A percentile compares a stretch with the other conserved stretches of the same genome.
phyloP scores from a whole-genome alignment of 2,329 filamentous ascomycete genomes.

The Fusarium sp. region DNA sequence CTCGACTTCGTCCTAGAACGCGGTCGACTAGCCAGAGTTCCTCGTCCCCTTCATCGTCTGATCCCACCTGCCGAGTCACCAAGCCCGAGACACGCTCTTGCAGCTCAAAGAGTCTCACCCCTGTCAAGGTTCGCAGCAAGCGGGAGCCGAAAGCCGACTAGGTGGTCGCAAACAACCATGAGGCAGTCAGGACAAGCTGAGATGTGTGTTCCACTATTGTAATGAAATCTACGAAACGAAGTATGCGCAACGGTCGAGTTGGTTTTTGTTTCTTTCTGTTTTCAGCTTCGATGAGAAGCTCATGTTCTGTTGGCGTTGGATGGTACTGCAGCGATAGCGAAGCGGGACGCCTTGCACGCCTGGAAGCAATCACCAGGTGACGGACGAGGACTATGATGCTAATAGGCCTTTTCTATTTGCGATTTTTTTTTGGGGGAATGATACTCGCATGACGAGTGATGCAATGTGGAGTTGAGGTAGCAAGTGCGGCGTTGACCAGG shows the following conservation, averaged over 20 bases:
- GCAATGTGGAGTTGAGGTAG: constrained; percentile 22
- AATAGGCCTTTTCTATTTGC: constrained; percentile 4
- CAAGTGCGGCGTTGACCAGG: constrained; percentile 36
- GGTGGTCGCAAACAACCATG: neutral
- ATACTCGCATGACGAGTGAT: constrained; percentile 14
- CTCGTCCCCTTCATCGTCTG: constrained; percentile 1
- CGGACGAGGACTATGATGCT: constrained; percentile 2
- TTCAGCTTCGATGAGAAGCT: constrained; percentile 8
- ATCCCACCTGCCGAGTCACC: neutral
- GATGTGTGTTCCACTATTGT: constrained; percentile 27
- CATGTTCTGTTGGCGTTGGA: constrained; percentile 39
- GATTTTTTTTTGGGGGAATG: neutral
- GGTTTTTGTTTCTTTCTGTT: constrained; percentile 6
- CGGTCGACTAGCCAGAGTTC: neutral
- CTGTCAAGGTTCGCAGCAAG: constrained; percentile 31
- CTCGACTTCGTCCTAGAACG: constrained; percentile 3
- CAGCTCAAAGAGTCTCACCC: constrained; percentile 8
- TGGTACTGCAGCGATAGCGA: constrained; percentile 21
- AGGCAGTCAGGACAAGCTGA: constrained; percentile 14
- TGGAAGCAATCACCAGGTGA: constrained; percentile 14
- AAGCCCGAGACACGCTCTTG: constrained; percentile 17
- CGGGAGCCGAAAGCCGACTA: constrained; percentile 4
- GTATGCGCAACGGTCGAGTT: constrained; percentile 28
- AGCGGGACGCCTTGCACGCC: constrained; percentile 25
- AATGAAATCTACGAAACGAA: constrained; percentile 40